phyloP scores from a whole-genome alignment of 129 eudicot genomes.

The Scalesia atractyloides region DNA sequence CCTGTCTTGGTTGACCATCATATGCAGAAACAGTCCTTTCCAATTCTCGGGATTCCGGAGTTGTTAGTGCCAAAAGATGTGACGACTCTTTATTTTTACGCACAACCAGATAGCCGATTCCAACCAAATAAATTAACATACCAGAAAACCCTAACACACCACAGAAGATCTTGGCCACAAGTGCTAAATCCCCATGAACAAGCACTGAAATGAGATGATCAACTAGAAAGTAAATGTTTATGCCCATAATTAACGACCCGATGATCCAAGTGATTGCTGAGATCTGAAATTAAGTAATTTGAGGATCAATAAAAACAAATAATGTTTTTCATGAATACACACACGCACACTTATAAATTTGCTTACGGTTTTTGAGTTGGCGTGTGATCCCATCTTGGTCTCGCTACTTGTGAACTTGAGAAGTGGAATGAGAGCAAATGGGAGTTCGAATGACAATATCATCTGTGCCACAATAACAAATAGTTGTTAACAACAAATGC shows the following conservation, averaged over 20 bases:
- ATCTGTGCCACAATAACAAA: slow-evolving; percentile 62
- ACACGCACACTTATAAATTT: background rate
- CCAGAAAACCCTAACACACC: slow-evolving; percentile 80
- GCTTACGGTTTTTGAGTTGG: slow-evolving; percentile 67
- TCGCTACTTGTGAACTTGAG: slow-evolving; percentile 97
- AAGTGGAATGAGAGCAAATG: slow-evolving; percentile 97
- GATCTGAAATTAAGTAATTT: slow-evolving; percentile 44
- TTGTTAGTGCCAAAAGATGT: slow-evolving; percentile 70
- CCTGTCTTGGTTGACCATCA: slow-evolving; percentile 65
- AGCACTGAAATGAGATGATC: slow-evolving; percentile 62
- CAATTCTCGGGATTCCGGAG: slow-evolving; percentile 45
- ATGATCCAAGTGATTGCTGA: slow-evolving; percentile 83
- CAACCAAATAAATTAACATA: slow-evolving; percentile 68
- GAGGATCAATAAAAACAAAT: background rate
- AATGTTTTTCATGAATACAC: background rate
- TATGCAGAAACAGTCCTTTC: slow-evolving; percentile 31
- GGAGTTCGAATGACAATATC: slow-evolving; percentile 97
- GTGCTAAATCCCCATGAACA: slow-evolving; percentile 51
- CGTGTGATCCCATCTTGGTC: slow-evolving; percentile 91
- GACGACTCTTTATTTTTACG: slow-evolving; percentile 69
- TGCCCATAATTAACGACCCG: slow-evolving; percentile 84
- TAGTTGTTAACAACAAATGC: slow-evolving; percentile 10
- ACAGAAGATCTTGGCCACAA: slow-evolving; percentile 50
- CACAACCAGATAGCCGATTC: slow-evolving; percentile 68
- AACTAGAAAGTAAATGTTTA: slow-evolving; percentile 79